phyloP scores from a whole-genome alignment of 495 filamentous ascomycete species.

The Friedmanniomyces simplex region DNA sequence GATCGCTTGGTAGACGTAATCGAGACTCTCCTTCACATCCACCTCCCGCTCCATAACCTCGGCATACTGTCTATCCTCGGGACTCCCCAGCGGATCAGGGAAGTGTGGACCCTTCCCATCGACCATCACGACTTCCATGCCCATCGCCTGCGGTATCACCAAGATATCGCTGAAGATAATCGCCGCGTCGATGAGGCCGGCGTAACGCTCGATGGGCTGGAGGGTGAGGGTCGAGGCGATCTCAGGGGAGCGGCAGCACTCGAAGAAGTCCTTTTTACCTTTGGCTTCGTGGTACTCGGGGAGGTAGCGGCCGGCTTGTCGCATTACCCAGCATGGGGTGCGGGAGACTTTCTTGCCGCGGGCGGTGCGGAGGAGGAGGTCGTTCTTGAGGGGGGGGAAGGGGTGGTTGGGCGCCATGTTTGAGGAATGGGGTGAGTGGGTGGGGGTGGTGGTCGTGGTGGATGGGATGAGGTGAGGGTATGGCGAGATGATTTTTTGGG shows the following conservation, averaged over 20 bases:
- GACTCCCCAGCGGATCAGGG: constrained; percentile 67
- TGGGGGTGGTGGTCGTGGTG: background rate
- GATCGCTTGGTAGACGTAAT: constrained; percentile 93
- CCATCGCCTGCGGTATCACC: constrained; percentile 94
- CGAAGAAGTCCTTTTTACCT: constrained; percentile 84
- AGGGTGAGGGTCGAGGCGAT: constrained; percentile 83
- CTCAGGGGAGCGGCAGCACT: constrained; percentile 87
- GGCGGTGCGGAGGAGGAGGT: constrained; percentile 77
- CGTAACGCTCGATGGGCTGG: constrained; percentile 86
- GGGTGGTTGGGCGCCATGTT: background rate
- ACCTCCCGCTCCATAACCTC: constrained; percentile 66
- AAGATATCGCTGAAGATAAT: constrained; percentile 99
- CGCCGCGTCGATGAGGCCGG: constrained; percentile 83
- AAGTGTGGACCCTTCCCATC: constrained; percentile 94
- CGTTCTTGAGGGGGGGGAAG: constrained; percentile 79
- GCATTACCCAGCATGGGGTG: constrained; percentile 96
- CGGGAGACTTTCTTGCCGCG: constrained; percentile 81
- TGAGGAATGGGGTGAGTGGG: background rate
- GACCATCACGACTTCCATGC: constrained; percentile 93
- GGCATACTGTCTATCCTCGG: constrained; percentile 69
- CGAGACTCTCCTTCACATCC: constrained; percentile 70
- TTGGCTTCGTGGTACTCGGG: constrained; percentile 96
- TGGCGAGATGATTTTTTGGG: background rate
- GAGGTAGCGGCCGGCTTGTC: constrained; percentile 95
- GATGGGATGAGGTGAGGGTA: background rate